A percentile compares a stretch with the other conserved stretches of the same genome.
phyloP scores from a whole-genome alignment of 2,329 filamentous ascomycete species.

The Nigrograna mackinnonii region DNA sequence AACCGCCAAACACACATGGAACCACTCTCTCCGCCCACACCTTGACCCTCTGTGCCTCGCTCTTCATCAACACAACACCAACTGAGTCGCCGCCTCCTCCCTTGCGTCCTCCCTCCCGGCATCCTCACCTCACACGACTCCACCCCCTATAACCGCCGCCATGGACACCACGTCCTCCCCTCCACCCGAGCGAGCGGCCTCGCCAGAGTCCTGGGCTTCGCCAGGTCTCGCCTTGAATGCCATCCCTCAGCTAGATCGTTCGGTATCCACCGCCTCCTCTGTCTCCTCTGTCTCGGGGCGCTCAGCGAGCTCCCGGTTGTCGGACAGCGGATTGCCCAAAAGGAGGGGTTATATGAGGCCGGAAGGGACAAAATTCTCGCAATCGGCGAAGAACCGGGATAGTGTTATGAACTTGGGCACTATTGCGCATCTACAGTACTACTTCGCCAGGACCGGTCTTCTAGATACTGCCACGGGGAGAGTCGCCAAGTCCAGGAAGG shows the following conservation, averaged over 20 bases:
- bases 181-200: slow-evolving; percentile 47
- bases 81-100: slow-evolving; percentile 1
- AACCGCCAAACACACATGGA: slow-evolving; percentile 20
- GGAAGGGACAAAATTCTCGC: slow-evolving; percentile 85
- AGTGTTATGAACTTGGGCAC: slow-evolving; percentile 96
- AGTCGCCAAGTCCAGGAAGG: slow-evolving; percentile 69
- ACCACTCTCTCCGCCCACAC: neutral
- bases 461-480: slow-evolving; percentile 92
- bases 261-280: slow-evolving; percentile 64
- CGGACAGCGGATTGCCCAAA: slow-evolving; percentile 47
- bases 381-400: slow-evolving; percentile 85
- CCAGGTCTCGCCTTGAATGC: slow-evolving; percentile 67
- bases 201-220: slow-evolving; percentile 66
- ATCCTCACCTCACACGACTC: neutral
- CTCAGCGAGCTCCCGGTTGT: slow-evolving; percentile 62
- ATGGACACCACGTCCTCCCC: slow-evolving; percentile 42
- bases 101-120: neutral
- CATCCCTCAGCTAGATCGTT: slow-evolving; percentile 63
- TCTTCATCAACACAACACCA: neutral
- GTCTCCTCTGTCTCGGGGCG: slow-evolving; percentile 61
- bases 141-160: slow-evolving; percentile 14
- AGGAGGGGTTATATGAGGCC: slow-evolving; percentile 84
- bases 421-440: slow-evolving; percentile 97
- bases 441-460: slow-evolving; percentile 92
- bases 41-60: neutral